Percentiles rank a stretch among this genome's conserved stretches.
Conservation (phyloP, 805 yeast species). For the Torulaspora quercuum region DNA sequence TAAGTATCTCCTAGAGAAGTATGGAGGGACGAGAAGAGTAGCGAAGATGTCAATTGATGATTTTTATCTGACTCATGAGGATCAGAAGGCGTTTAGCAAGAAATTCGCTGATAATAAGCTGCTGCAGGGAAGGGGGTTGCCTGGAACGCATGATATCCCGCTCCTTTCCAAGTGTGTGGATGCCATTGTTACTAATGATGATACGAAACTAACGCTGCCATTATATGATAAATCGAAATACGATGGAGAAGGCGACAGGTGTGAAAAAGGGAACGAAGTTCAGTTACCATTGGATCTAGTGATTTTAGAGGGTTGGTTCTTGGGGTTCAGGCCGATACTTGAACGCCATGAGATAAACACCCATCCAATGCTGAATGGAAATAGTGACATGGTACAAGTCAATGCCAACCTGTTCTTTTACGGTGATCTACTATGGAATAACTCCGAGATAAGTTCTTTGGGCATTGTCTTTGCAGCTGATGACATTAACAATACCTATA, state of each 20-base stretch:
- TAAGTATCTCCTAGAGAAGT: conserved; percentile 33
- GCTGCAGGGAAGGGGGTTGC: conserved; percentile 78
- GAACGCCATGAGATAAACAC: conserved; percentile 24
- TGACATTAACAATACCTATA: conserved; percentile 58
- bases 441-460: conserved; percentile 54
- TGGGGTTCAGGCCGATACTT: conserved; percentile 58
- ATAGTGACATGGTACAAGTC: conserved; percentile 39
- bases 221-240: conserved; percentile 71
- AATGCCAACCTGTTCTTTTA: conserved; percentile 55
- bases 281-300: conserved; percentile 54
- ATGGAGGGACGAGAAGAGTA: conserved; percentile 38
- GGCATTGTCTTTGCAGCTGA: conserved; percentile 63
- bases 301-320: conserved; percentile 92
- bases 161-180: conserved; percentile 24
- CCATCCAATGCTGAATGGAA: conserved; percentile 23
- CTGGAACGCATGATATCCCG: conserved; percentile 84
- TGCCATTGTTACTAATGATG: conserved; percentile 37
- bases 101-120: conserved; percentile 48
- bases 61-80: conserved; percentile 64
- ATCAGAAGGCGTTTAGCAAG: conserved; percentile 49
- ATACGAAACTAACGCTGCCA: conserved; percentile 47
- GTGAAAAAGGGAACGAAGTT: conserved; percentile 30
- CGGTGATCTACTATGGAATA: conserved; percentile 38
- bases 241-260: conserved; percentile 78
- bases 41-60: conserved; percentile 78